Conservation (phyloP, 2,329 filamentous ascomycete species). For the Aureobasidium zeae region DNA sequence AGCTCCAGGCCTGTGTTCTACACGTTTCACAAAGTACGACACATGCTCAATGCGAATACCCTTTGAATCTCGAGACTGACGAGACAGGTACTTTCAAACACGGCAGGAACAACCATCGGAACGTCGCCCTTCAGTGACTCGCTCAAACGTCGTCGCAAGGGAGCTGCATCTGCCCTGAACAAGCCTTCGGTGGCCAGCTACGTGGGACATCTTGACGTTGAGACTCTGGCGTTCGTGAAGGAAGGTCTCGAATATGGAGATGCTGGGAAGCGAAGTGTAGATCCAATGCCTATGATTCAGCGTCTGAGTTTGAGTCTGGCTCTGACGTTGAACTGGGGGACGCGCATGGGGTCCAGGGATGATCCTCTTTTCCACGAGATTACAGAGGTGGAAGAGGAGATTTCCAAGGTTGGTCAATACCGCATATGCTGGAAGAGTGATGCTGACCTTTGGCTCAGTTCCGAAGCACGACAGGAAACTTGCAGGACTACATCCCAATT, state of each 20-base stretch:
- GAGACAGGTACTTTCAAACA: conserved; percentile 50
- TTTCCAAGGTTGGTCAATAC: conserved; percentile 33
- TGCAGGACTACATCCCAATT: conserved; percentile 53
- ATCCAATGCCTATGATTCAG: conserved; percentile 61
- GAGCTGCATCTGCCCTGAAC: conserved; percentile 56
- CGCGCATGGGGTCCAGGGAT: conserved; percentile 50
- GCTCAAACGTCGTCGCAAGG: conserved; percentile 55
- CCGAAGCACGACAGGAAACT: conserved; percentile 50
- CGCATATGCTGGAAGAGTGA: not conserved
- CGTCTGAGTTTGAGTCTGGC: conserved; percentile 53
- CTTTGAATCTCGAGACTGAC: conserved; percentile 10
- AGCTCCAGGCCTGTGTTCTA: conserved; percentile 37
- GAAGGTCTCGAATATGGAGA: conserved; percentile 52
- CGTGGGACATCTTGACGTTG: conserved; percentile 52
- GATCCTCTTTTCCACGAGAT: conserved; percentile 54
- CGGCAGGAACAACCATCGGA: conserved; percentile 58
- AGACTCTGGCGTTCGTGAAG: conserved; percentile 53
- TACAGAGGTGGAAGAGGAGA: conserved; percentile 53
- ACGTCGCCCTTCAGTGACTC: conserved; percentile 59
- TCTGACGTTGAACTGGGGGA: conserved; percentile 58
- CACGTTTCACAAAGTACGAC: conserved; percentile 37
- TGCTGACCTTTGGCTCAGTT: conserved; percentile 30
- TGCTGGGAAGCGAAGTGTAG: conserved; percentile 45
- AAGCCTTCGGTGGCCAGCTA: conserved; percentile 56
- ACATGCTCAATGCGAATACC: not conserved